Base-by-base conservation (phyloP, 1,139 yeast species). In the Yamadazyma taylorii region DNA sequence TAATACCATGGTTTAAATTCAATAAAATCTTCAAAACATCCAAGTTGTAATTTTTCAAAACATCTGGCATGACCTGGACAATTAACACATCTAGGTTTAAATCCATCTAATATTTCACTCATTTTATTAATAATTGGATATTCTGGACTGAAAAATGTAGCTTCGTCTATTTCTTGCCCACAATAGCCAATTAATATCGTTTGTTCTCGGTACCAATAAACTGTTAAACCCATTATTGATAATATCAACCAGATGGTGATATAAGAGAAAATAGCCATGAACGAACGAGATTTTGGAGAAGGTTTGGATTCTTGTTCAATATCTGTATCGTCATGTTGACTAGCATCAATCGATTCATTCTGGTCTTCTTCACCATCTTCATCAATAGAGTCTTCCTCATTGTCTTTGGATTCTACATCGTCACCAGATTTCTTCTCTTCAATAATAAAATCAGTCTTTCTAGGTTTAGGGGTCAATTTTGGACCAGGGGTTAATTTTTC, bases 31-130 rank as follows among this genome's bases (percentile, higher is more conserved):
- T 61, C 64, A 19, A 52, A 47, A 34, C 53, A 49, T 12, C 47
- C 51, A 9, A 50, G 21, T 32, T 46, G 43, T 5, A 48, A 28
- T 27, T 46, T 27, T 13, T 39, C 47, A 35, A 53, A 51, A 40
- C 97, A 92, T 35, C 78, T 67, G 1, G 94, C 95, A 60, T 90
- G 85, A 8, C 71, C 73, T 1, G 97, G 97, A 54, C 97, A 90
- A 25, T 77, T 77, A 6, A 75, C 63, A 60, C 97, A 92, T 2
- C 52, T 42, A 3, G 97, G 96, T 37, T 75, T 75, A 38, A 60
- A 57, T 1, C 11, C 5, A 40, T 71, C 76, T 39, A 71, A 52
- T 39, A 55, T 60, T 3, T 53, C 48, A 5, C 73, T 73, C 13
- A 61, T 24, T 4, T 39, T 28, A 15, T 47, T 42, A 16, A 63